Conservation (phyloP, 2,329 filamentous ascomycete genomes). For the Colletotrichum brevisporum region DNA sequence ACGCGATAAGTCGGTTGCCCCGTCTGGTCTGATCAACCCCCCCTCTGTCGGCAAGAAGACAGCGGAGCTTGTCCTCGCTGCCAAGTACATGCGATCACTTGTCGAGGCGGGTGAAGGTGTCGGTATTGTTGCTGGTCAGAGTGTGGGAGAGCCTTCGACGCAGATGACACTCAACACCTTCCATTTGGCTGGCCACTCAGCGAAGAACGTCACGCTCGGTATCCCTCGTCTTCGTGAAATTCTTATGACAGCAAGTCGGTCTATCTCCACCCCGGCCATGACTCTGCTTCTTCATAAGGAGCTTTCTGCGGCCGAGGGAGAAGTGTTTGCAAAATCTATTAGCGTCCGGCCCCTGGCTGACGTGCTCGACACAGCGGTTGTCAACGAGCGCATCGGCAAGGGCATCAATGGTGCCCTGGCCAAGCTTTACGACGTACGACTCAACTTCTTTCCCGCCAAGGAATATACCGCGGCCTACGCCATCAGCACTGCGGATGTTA, state of each 20-base stretch:
- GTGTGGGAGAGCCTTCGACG: slow-evolving; percentile 95
- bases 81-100: slow-evolving; percentile 93
- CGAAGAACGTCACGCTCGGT: slow-evolving; percentile 99
- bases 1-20: slow-evolving; percentile 56
- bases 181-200: slow-evolving; percentile 97
- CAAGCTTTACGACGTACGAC: slow-evolving; percentile 86
- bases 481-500: slow-evolving; percentile 83
- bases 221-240: slow-evolving; percentile 98
- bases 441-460: slow-evolving; percentile 85
- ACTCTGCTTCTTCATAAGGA: slow-evolving; percentile 84
- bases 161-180: slow-evolving; percentile 99
- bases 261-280: slow-evolving; percentile 93
- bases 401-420: slow-evolving; percentile 78
- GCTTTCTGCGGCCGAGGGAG: slow-evolving; percentile 76
- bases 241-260: slow-evolving; percentile 93
- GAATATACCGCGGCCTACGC: slow-evolving; percentile 92
- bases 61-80: slow-evolving; percentile 86
- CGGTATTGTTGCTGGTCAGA: slow-evolving; percentile 96
- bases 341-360: slow-evolving; percentile 87
- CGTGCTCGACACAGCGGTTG: slow-evolving; percentile 84
- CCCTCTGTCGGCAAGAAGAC: slow-evolving; percentile 72
- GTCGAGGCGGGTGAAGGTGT: slow-evolving; percentile 97
- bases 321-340: slow-evolving; percentile 92
- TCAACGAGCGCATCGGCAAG: slow-evolving; percentile 84
- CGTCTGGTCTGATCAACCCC: slow-evolving; percentile 51